Evolutionary conservation across 306 rosid genomes (phyloP), one percentile per base, ranked within the genome.

Genomic region (Clitoria ternatea): DNA sequence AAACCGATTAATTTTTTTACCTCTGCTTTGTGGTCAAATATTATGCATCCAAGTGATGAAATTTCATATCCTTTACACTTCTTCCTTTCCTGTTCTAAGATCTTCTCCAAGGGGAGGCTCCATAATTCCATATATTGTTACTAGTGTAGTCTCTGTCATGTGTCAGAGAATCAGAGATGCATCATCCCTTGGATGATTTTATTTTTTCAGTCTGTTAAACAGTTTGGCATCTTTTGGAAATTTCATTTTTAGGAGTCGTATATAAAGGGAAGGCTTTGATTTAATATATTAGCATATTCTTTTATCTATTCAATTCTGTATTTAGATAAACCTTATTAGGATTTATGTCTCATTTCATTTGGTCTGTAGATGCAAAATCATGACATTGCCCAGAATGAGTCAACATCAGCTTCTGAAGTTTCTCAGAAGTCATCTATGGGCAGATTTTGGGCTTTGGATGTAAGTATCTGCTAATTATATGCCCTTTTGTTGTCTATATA

Each of bases 331-430:
- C 45, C n/a, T 45, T 65, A 18, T 37, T 48, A 48, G 56, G 49
- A 47, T 72, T 71, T 65, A 36, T 56, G 20, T 20, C 29, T 72
- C 32, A 79, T 57, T 78, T 66, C 59, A 72, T 65, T 75, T 65
- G 29, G 8, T 71, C 43, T 85, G 48, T 70, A 90, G 97, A 78
- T 77, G 73, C 71, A 62, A 60, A 74, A 79, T 74, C 79, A 75
- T 68, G 86, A 68, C 44, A 44, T 27, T 63, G 69, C 80, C 69
- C 87, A 78, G 70, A 83, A 81, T 61, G 87, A 85, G 63, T 79
- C 96, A 62, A 77, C 86, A 60, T 83, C 96, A 66, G 82, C 69
- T 53, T 55, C 82, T 8, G 93, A 83, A 73, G 80, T 69, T 79
- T 84, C 90, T 74, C 85, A 67, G 73, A 90, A 87, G 79, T 81